Conservation (phyloP, 2,329 filamentous ascomycete genomes). For the Scedosporium apiospermum region DNA sequence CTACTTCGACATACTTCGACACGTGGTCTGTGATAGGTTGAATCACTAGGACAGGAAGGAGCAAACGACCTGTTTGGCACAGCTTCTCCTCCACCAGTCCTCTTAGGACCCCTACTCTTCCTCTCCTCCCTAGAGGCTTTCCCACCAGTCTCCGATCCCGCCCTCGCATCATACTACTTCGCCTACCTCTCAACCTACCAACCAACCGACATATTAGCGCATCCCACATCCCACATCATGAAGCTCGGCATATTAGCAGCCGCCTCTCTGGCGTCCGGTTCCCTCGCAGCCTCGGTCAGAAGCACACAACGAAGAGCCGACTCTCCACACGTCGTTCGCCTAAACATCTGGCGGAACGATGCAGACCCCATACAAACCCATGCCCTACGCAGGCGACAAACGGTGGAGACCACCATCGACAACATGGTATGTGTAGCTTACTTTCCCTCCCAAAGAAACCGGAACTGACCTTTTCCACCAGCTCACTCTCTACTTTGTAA, state of each 20-base stretch:
- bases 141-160: not conserved
- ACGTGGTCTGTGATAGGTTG: not conserved
- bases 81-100: no score
- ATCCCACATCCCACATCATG: conserved; percentile 19
- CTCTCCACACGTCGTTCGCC: conserved; percentile 32
- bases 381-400: conserved; percentile 9
- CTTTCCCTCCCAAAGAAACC: not conserved
- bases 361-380: conserved; percentile 25
- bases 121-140: not conserved
- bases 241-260: conserved; percentile 20
- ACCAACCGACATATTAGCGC: not conserved
- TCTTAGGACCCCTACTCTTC: not conserved
- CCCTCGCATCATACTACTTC: not conserved
- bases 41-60: not conserved
- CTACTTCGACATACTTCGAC: not conserved
- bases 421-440: conserved; percentile 38
- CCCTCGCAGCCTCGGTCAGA: not conserved
- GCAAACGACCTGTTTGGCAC: not conserved
- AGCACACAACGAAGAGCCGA: conserved; percentile 18
- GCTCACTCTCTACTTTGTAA: conserved; percentile 54
- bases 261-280: conserved; percentile 5
- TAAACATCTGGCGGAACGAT: conserved; percentile 29
- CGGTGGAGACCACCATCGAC: conserved; percentile 37
- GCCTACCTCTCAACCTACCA: not conserved
- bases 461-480: conserved; percentile 25